Evolutionary conservation across 176 grass and related monocot genomes (phyloP), one percentile per base, ranked within the genome.

Genomic region (Themeda triandra): DNA sequence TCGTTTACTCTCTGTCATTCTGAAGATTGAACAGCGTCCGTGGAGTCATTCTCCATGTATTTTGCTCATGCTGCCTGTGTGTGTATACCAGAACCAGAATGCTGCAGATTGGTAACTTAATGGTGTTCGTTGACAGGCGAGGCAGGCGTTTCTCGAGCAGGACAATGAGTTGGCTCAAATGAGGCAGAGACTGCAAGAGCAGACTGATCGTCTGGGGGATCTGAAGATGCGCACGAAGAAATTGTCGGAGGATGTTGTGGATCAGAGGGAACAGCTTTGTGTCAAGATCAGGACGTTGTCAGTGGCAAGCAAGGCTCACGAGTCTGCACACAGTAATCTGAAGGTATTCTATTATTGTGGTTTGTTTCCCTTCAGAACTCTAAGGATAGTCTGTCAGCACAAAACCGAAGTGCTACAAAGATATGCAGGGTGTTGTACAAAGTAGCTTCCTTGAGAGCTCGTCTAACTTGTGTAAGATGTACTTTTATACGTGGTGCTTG

Each of bases 141-240:
- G 93, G 46, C 89, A 63, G 24, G 40, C 40, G 72, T 91, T 85
- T 53, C 75, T 96, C 18, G 71, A 74, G 65, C 88, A 89, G 69
- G 83, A 63, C 18, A 92, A 91, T 46, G 87, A 94, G 85, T 51
- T 99, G 82, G 91, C 92, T 24, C 82, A 96, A 45, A 96, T 92
- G 84, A 88, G 80, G 66, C 83, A 74, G 65, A 91, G 67, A 13
- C 71, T 96, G 59, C 86, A 91, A 49, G 54, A 30, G 11, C 80
- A n/a, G 37, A 80, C 89, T 67, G 84, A 88, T 76, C 64, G 69
- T 36, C 27, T 94, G 46, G 81, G 60, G 36, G 90, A 92, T 67
- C 35, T 92, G 84, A 87, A 80, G 36, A 60, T 82, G 49, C 42
- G 30, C 60, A 58, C 41, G 0, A 89, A 89, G 71, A 82, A 79